Evolutionary conservation across 306 rosid species (phyloP).

Genomic region (Sicyos edulis): DNA sequence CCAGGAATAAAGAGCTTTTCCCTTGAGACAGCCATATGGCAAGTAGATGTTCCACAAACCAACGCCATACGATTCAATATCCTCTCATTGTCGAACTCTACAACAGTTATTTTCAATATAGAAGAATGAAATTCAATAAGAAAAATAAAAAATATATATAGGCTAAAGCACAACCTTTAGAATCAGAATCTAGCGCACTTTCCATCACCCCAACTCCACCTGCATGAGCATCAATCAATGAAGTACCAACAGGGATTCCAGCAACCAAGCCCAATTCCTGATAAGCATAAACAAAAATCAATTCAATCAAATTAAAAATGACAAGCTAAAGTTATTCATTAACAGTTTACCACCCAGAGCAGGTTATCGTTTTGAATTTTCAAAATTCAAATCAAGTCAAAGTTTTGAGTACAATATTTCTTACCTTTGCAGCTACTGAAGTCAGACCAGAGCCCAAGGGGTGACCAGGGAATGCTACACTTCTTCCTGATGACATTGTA

Average conservation of each 20-base stretch:
- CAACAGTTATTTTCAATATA: not conserved
- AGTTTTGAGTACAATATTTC: constrained; percentile 44
- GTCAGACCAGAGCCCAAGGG: constrained; percentile 94
- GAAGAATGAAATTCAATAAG: constrained; percentile 1
- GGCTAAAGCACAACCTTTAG: constrained; percentile 45
- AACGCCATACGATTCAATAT: constrained; percentile 70
- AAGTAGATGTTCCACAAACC: constrained; percentile 97
- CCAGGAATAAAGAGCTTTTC: constrained; percentile 89
- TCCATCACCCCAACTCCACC: constrained; percentile 97
- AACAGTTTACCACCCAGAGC: not conserved
- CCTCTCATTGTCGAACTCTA: constrained; percentile 57
- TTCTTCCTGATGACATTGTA: constrained; percentile 67
- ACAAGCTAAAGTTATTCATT: not conserved
- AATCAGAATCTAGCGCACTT: constrained; percentile 47
- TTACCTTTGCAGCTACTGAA: constrained; percentile 87
- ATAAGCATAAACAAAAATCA: constrained; percentile 8
- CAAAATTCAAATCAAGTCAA: constrained; percentile 43
- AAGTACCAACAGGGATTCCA: constrained; percentile 93
- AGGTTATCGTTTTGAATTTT: constrained; percentile 25
- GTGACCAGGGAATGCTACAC: constrained; percentile 98
- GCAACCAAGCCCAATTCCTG: constrained; percentile 84
- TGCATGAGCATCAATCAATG: constrained; percentile 94
- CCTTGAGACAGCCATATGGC: constrained; percentile 86
- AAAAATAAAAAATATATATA: not conserved
- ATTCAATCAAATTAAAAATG: constrained; percentile 28